Conservation (phyloP, 441 rosid species). For the Aleurites moluccanus region DNA sequence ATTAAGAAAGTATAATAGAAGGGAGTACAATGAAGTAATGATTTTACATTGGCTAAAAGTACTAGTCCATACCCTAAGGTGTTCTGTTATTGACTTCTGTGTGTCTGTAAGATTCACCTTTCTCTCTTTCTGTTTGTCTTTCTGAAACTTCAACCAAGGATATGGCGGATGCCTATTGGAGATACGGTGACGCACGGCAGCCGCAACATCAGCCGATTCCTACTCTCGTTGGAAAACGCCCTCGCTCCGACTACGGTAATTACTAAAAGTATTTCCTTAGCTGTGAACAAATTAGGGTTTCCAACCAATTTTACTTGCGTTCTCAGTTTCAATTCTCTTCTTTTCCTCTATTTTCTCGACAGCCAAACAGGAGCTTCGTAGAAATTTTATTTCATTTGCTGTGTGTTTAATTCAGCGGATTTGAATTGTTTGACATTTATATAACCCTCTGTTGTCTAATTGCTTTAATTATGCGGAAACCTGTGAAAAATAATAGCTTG, state of each 20-base stretch:
- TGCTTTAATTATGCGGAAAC: not conserved
- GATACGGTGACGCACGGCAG: conserved; percentile 42
- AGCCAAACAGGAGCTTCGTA: not conserved
- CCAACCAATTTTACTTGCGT: not conserved
- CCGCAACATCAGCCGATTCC: conserved; percentile 33
- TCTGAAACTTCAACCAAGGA: not conserved
- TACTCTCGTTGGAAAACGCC: conserved; percentile 43
- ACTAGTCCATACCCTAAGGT: too few relatives aligned
- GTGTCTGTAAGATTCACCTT: not conserved
- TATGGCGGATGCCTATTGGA: conserved; percentile 60
- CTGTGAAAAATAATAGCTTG: not conserved
- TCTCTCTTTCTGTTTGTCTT: not conserved
- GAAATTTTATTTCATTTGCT: not conserved
- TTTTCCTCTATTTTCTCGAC: not conserved
- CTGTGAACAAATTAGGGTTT: conserved; percentile 14
- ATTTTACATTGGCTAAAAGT: too few relatives aligned
- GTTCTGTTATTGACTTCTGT: not conserved
- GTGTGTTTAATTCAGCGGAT: not conserved
- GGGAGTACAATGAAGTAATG: too few relatives aligned
- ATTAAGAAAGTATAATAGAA: too few relatives aligned
- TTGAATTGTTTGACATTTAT: not conserved
- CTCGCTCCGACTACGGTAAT: conserved; percentile 51
- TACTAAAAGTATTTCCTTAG: not conserved
- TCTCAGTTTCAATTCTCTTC: not conserved
- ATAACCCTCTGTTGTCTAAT: not conserved